Percentiles rank a stretch among this genome's conserved stretches.
phyloP scores from a whole-genome alignment of 345 rosid species.

The Lumnitzera racemosa region DNA sequence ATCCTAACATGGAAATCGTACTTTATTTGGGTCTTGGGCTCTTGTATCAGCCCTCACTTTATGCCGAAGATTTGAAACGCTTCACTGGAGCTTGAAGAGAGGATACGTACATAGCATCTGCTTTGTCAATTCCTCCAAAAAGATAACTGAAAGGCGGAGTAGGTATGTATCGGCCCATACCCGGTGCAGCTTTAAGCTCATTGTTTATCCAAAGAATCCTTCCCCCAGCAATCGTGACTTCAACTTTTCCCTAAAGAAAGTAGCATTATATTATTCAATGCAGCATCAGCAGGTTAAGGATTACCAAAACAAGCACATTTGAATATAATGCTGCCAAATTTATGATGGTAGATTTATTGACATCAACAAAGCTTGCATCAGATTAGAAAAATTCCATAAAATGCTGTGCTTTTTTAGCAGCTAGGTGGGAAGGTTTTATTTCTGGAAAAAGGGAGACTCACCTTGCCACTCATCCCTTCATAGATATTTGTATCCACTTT shows the following conservation, averaged over 20 bases:
- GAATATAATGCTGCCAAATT: no score
- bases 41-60: background rate
- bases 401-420: background rate
- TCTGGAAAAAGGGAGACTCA: constrained; percentile 13
- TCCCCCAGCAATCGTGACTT: constrained; percentile 91
- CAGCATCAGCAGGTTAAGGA: no score
- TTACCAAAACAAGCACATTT: no score
- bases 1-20: background rate
- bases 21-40: background rate
- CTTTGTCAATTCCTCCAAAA: constrained; percentile 69
- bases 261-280: background rate
- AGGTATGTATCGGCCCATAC: constrained; percentile 64
- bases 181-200: constrained; percentile 61
- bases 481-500: constrained; percentile 81
- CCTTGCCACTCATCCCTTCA: constrained; percentile 79
- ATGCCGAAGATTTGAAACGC: constrained; percentile 34
- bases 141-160: constrained; percentile 79
- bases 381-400: no score
- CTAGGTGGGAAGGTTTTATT: background rate
- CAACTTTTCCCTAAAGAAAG: constrained; percentile 71
- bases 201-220: constrained; percentile 75
- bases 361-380: no score
- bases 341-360: no score
- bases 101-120: constrained; percentile 62
- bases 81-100: constrained; percentile 81